Base-by-base conservation (phyloP, 805 yeast species). In the Wickerhamomyces alni region DNA sequence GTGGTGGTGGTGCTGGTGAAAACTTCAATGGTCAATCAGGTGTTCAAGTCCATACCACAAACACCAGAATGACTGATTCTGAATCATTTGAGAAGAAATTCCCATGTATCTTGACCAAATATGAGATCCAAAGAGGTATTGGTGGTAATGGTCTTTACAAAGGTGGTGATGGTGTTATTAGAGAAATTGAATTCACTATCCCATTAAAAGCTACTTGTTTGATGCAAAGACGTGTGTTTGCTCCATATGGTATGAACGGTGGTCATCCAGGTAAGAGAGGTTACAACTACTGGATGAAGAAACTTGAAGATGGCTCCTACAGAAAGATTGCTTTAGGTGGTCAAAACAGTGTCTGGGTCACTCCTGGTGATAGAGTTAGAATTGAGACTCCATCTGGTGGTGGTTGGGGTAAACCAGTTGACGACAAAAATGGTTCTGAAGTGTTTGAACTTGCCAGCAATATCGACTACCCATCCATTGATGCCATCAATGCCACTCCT, bases 1-100 rank as follows among this genome's bases (percentile, higher is more conserved):
- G 97, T 44, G 97, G 97, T 1, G 83, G 88, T 33, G 97, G 97
- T 36, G 97, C 97, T 2, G 88, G 91, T 1, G 75, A 82, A 1
- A 77, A 79, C 2, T 87, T 93, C 89, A 64, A 82, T 51, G 96
- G 96, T 33, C 82, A 81, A 38, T 74, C 82, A 43, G 96, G 87
- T n/a, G 94, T 88, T 3, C 96, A 88, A 53, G 85, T 93, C 6
- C 93, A 88, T 59, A 88, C 91, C 80, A 89, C 96, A 21, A 88
- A 88, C 62, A 88, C 97, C 2, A 72, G 95, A 54, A 86, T 88
- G 61, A 88, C 97, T 0, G 97, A 88, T 57, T 81, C 88, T 6
- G 97, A 88, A 61, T 72, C 88, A 10, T 81, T 88, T 55, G 96
- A 88, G 59, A 80, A 83, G 58, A 67, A 96, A 37, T 88, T 87